These are phyloP conservation scores for Wallemia hederae DNA, from an alignment of 1,284 basidiomycete genomes.

Conservation along the genomic window DNA sequence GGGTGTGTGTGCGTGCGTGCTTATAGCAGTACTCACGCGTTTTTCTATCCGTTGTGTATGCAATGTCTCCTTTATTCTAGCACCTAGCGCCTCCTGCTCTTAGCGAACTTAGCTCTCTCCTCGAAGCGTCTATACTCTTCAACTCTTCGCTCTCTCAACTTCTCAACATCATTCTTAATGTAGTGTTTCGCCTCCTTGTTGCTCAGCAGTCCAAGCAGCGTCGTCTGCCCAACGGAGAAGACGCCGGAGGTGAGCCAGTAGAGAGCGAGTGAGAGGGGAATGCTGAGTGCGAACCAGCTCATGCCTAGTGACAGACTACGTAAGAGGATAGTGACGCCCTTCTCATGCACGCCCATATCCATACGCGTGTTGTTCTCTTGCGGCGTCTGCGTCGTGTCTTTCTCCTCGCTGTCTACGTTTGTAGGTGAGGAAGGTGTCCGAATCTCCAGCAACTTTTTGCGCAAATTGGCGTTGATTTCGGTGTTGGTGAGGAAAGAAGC, in stretches of 20 bases:
- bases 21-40: too few relatives aligned
- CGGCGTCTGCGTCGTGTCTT: background rate
- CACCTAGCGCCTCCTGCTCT: background rate
- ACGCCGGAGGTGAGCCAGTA: background rate
- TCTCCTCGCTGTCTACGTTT: background rate
- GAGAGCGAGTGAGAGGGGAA: background rate
- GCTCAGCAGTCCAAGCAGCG: background rate
- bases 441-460: background rate
- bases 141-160: background rate
- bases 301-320: background rate
- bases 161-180: background rate
- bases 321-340: background rate
- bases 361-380: background rate
- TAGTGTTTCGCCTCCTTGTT: background rate
- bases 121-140: background rate
- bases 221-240: background rate
- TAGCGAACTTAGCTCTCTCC: background rate
- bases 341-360: background rate
- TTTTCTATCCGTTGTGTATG: too few relatives aligned
- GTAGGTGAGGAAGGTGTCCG: background rate
- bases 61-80: too few relatives aligned
- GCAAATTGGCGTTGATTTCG: conserved; percentile 8
- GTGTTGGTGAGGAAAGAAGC: conserved; percentile 15
- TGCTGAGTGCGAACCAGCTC: background rate
- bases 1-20: too few relatives aligned